A percentile compares a stretch with the other conserved stretches of the same genome.
phyloP scores from a whole-genome alignment of 2,329 filamentous ascomycete species.

The Fonsecaea monophora region DNA sequence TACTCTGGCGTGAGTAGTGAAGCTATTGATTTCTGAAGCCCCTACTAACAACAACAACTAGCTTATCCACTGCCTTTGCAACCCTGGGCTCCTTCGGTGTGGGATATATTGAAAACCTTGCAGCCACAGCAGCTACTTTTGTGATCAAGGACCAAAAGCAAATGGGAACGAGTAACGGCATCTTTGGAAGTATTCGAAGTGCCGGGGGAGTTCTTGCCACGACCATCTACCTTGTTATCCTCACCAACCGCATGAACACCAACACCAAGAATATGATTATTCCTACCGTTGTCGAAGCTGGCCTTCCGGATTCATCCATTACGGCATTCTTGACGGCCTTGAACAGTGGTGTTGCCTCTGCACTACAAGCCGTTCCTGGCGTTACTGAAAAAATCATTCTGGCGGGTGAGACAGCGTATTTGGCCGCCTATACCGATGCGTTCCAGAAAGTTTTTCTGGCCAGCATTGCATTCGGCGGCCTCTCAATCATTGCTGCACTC shows the following conservation, averaged over 20 bases:
- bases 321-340: conserved; percentile 4
- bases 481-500: too few species aligned
- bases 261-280: not conserved
- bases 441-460: too few species aligned
- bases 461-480: too few species aligned
- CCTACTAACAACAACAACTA: too few species aligned
- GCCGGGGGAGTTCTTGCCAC: not conserved
- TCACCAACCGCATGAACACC: conserved; percentile 2
- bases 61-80: not conserved
- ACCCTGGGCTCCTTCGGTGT: not conserved
- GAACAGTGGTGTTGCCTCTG: not conserved
- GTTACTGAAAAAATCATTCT: not conserved
- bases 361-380: conserved; percentile 6
- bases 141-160: conserved; percentile 11
- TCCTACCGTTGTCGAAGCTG: not conserved
- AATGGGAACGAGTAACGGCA: conserved; percentile 10
- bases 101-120: not conserved
- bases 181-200: conserved; percentile 4
- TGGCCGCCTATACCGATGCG: too few species aligned
- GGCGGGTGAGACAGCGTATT: too few species aligned
- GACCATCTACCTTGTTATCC: not conserved
- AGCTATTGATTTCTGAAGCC: too few species aligned
- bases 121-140: not conserved
- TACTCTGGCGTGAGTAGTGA: not conserved
- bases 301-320: conserved; percentile 1